These are phyloP conservation scores for Neurospora sp. DNA, from an alignment of 495 filamentous ascomycete genomes.

Conservation along the genomic window DNA sequence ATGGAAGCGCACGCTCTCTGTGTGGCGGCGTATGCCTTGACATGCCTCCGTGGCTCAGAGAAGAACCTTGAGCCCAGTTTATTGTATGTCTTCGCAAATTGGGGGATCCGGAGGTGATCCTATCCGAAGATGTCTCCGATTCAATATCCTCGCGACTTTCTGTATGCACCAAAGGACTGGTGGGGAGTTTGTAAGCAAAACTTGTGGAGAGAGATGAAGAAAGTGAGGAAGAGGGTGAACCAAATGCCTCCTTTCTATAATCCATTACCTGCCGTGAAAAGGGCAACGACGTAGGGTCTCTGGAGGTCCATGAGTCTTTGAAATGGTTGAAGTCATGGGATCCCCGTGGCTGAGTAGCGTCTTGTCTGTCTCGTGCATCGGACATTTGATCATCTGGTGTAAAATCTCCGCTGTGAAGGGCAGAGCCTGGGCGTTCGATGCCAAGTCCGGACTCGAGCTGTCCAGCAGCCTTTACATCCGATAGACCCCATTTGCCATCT, in stretches of 20 bases:
- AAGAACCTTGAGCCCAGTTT: constrained; percentile 22
- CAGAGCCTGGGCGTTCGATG: constrained; percentile 78
- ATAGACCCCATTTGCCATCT: constrained; percentile 9
- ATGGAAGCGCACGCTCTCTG: constrained; percentile 48
- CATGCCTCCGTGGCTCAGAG: constrained; percentile 17
- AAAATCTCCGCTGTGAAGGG: constrained; percentile 85
- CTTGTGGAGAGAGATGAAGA: constrained; percentile 70
- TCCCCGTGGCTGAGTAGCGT: not conserved
- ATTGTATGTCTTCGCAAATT: constrained; percentile 30
- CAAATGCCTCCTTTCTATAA: constrained; percentile 22
- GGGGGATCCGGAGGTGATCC: constrained; percentile 24
- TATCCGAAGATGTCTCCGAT: constrained; percentile 40
- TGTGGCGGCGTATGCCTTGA: constrained; percentile 27
- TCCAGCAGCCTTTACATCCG: constrained; percentile 12
- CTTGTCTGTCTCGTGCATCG: not conserved
- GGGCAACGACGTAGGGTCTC: constrained; percentile 29
- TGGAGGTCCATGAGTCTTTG: constrained; percentile 24
- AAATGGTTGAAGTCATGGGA: constrained; percentile 1
- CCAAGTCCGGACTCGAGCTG: constrained; percentile 36
- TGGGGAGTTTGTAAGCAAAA: constrained; percentile 79
- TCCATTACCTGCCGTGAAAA: constrained; percentile 19
- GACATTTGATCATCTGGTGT: constrained; percentile 42
- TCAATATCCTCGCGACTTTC: constrained; percentile 81
- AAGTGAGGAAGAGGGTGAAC: constrained; percentile 47
- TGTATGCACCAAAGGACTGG: constrained; percentile 84